A percentile compares a stretch with the other conserved stretches of the same genome.
Evolutionary conservation across 306 rosid genomes (phyloP).

Genomic region (Pyrus pyrifolia): DNA sequence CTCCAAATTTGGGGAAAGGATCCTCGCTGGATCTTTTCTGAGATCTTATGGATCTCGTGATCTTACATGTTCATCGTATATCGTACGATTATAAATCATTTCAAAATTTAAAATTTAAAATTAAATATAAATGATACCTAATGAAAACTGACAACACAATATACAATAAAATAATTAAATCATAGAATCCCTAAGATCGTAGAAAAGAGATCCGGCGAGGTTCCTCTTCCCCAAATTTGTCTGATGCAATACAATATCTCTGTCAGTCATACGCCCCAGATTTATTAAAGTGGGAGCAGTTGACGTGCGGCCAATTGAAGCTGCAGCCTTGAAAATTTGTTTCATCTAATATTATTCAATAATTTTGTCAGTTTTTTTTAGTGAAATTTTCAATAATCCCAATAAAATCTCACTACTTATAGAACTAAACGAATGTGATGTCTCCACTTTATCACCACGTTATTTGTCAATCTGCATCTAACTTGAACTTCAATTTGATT

Average conservation of each 20-base stretch:
- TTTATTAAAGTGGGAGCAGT: neutral
- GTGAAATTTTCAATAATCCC: neutral
- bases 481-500: neutral
- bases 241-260: constrained; percentile 23
- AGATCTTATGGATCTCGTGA: too few species aligned
- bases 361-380: neutral
- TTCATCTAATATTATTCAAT: neutral
- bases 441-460: neutral
- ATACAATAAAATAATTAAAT: too few species aligned
- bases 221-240: constrained; percentile 12
- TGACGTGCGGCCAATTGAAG: neutral
- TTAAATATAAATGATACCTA: too few species aligned
- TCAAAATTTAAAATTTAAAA: too few species aligned
- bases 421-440: too few species aligned
- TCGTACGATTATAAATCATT: too few species aligned
- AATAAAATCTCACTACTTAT: neutral
- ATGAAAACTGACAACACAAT: too few species aligned
- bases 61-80: too few species aligned
- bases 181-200: too few species aligned
- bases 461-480: constrained; percentile 4
- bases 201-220: too few species aligned
- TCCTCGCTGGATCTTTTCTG: too few species aligned
- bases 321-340: constrained; percentile 5
- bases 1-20: neutral
- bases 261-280: constrained; percentile 24